phyloP scores from a whole-genome alignment of 2,329 filamentous ascomycete genomes.

The Colletotrichum gigasporum region DNA sequence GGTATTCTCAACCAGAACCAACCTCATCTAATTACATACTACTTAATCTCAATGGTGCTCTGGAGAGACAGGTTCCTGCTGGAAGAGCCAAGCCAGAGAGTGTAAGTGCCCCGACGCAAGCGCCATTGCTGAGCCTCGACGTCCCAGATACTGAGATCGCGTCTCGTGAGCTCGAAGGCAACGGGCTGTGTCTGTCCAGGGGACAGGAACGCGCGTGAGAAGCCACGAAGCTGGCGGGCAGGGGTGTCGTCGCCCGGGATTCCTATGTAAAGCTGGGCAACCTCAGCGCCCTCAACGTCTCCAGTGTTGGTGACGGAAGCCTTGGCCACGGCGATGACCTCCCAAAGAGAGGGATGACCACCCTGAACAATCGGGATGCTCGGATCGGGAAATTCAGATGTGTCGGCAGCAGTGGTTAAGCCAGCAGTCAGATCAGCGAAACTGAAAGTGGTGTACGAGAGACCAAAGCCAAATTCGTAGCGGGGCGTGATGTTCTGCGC shows the following conservation, averaged over 20 bases:
- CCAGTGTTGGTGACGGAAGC: constrained; percentile 55
- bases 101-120: constrained; percentile 55
- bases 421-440: constrained; percentile 54
- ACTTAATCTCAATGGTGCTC: constrained; percentile 47
- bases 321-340: constrained; percentile 50
- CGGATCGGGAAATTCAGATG: constrained; percentile 50
- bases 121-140: constrained; percentile 68
- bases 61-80: constrained; percentile 55
- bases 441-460: constrained; percentile 64
- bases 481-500: constrained; percentile 56
- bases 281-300: constrained; percentile 52
- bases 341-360: constrained; percentile 58
- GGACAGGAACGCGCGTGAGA: constrained; percentile 44
- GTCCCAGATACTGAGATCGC: constrained; percentile 76
- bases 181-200: constrained; percentile 45
- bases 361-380: constrained; percentile 51
- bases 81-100: constrained; percentile 56
- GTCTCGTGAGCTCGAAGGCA: constrained; percentile 64
- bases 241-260: constrained; percentile 55
- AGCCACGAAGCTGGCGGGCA: constrained; percentile 70
- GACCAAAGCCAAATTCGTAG: constrained; percentile 66
- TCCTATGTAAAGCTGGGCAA: constrained; percentile 58
- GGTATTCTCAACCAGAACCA: neutral
- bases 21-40: neutral
- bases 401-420: constrained; percentile 38